Conservation (phyloP, 1,139 yeast genomes). For the Candida mesenterica region DNA sequence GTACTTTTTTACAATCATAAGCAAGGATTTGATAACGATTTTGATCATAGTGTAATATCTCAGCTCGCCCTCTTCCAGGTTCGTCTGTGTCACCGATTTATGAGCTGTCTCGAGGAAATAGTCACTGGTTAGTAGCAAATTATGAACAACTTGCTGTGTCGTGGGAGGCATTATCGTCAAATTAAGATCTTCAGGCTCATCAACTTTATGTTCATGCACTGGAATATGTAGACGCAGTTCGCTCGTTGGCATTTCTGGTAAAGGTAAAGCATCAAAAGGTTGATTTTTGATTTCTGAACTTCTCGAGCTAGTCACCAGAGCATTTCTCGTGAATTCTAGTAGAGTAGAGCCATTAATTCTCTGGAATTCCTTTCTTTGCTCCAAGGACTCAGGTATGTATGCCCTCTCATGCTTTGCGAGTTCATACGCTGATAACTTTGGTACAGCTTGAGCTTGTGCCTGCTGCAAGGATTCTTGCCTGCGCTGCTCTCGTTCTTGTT, state of each 20-base stretch:
- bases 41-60: constrained; percentile 38
- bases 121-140: constrained; percentile 18
- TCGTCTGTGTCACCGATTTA: constrained; percentile 14
- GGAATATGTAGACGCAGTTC: no score
- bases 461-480: no score
- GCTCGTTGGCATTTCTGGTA: not conserved
- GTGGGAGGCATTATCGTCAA: no score
- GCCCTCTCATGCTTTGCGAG: not conserved
- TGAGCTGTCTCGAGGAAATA: constrained; percentile 28
- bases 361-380: constrained; percentile 2
- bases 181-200: no score
- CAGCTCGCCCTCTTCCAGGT: constrained; percentile 17
- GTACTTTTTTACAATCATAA: constrained; percentile 30
- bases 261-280: not conserved
- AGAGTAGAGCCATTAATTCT: constrained; percentile 8
- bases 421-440: no score
- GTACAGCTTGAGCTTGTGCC: no score
- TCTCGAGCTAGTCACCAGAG: no score
- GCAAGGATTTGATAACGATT: constrained; percentile 37
- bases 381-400: not conserved
- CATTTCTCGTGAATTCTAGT: constrained; percentile 1
- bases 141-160: no score
- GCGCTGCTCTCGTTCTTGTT: no score
- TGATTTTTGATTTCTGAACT: not conserved
- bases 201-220: no score